Evolutionary conservation across 768 basidiomycete genomes (phyloP).

Genomic region (Xerocomellus amylosporus): DNA sequence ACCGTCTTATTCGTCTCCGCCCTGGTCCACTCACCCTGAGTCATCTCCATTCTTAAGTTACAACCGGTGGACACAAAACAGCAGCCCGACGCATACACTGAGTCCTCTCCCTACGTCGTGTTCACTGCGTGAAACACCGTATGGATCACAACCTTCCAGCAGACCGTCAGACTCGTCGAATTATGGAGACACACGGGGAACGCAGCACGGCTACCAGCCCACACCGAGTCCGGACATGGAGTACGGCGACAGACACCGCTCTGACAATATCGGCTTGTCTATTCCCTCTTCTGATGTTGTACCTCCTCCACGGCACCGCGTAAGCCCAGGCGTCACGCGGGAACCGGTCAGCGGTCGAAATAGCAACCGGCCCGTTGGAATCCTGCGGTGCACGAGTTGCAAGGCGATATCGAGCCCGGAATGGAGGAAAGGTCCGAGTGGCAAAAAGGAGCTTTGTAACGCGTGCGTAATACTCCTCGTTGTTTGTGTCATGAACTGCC

Average conservation of each 20-base stretch:
- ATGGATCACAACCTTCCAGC: conserved; percentile 30
- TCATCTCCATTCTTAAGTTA: conserved; percentile 31
- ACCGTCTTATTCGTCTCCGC: conserved; percentile 27
- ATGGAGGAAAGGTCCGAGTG: conserved; percentile 89
- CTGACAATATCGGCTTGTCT: conserved; percentile 29
- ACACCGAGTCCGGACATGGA: conserved; percentile 38
- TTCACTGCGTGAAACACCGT: conserved; percentile 30
- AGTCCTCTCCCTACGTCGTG: conserved; percentile 25
- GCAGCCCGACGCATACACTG: conserved; percentile 29
- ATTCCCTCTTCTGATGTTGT: conserved; percentile 42
- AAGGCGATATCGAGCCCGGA: conserved; percentile 81
- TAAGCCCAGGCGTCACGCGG: conserved; percentile 49
- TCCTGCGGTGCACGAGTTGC: conserved; percentile 75
- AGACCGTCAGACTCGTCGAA: conserved; percentile 39
- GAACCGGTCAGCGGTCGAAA: conserved; percentile 43
- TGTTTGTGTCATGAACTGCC: conserved; percentile 11
- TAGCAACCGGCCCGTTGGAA: conserved; percentile 68
- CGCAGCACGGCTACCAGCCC: conserved; percentile 39
- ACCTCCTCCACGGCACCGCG: conserved; percentile 55
- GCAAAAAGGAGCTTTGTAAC: conserved; percentile 90
- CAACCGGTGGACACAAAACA: conserved; percentile 29
- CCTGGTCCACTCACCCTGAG: conserved; percentile 29
- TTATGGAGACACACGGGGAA: conserved; percentile 27
- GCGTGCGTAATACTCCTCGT: conserved; percentile 57
- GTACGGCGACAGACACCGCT: conserved; percentile 36